Base-by-base conservation (phyloP, 1,284 basidiomycete species). In the Gastroboletus turbinatus region DNA sequence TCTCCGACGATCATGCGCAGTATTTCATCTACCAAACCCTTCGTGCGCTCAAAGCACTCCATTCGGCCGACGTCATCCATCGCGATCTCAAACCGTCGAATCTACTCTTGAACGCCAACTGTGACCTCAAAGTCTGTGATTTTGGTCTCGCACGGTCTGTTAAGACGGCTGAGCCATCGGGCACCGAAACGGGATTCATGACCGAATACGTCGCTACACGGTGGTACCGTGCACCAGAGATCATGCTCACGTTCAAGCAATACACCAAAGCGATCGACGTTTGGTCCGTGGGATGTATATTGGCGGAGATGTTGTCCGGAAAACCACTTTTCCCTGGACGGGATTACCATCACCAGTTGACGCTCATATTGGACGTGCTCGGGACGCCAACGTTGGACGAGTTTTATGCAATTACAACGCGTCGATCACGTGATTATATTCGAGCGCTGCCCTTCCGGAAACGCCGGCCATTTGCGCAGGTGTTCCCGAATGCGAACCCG, bases 21-120 rank as follows among this genome's bases (percentile, higher is more conserved):
- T 87, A 87, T 67, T 94, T 94, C 69, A 85, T 92, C 58, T 89
- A 90, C 63, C 92, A 94, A 71, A 96, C 93, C 0, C 83, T 97
- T 17, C 88, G 96, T 44, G 96, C 94, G 0, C 82, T 98, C 69
- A 98, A 98, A 73, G 94, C 94, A 0, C 78, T 98, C 5, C 95
- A 98, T 70, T 94, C 90, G 0, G 94, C 96, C 23, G 92, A 95
- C 71, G 94, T 98, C 62, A 90, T 97, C 63, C 95, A 98, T 71
- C 89, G 96, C 57, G 95, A 98, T 73, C 84, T 98, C 62, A 98
- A 98, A 74, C 95, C 95, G 0, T 95, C 94, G 33, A 98, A 98
- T 67, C 80, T 97, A 9, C 83, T 97, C n/a, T 80, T 98, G 53
- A 97, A 97, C 67, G 93, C 94, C 60, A 96, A 98, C 72, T 98